Evolutionary conservation across 495 filamentous ascomycete genomes (phyloP), one percentile per base, ranked within the genome.

Genomic region (Aspergillus heteromorphus): DNA sequence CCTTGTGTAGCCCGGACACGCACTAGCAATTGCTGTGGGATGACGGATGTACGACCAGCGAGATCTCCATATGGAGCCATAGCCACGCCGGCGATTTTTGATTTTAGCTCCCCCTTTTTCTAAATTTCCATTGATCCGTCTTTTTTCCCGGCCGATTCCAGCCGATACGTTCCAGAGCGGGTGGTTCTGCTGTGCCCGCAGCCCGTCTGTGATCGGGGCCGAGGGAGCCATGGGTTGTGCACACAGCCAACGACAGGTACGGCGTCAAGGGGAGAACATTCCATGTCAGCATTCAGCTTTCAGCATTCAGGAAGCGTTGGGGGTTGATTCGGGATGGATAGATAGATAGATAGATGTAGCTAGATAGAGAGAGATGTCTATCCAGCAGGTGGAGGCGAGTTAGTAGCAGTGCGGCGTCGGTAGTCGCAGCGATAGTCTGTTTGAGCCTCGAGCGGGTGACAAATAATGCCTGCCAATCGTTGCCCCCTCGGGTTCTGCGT

Each of bases 1-100:
- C 20, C 23, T 49, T 23, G 40, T 50, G 50, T 49, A 41, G 49
- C 36, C 56, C 50, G 56, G 49, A 54, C 11, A 51, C 21, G 31
- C 20, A 45, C 41, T 36, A 30, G 27, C 25, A 45, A 34, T 16
- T 31, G 51, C 40, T 31, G 30, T 45, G 18, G 48, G 34, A 54
- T 45, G n/a, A 38, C 50, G 55, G 55, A 48, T 58, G 55, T 57
- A 36, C 45, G 17, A 53, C 55, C 55, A 21, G 21, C n/a, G 54
- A 8, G 40, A 36, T 40, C 36, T 51, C 21, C 34, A 27, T 38
- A 38, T 36, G 30, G 34, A 49, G 34, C 21, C 6, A 52, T 40
- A 19, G 27, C 34, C 30, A 20, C 30, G 10, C 48, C 52, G 48
- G 57, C 48, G 30, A 51, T 49, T 59, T 59, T 20, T 38, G 40